Evolutionary conservation across 2,329 filamentous ascomycete species (phyloP).

Genomic region (Fonsecaea monophora): DNA sequence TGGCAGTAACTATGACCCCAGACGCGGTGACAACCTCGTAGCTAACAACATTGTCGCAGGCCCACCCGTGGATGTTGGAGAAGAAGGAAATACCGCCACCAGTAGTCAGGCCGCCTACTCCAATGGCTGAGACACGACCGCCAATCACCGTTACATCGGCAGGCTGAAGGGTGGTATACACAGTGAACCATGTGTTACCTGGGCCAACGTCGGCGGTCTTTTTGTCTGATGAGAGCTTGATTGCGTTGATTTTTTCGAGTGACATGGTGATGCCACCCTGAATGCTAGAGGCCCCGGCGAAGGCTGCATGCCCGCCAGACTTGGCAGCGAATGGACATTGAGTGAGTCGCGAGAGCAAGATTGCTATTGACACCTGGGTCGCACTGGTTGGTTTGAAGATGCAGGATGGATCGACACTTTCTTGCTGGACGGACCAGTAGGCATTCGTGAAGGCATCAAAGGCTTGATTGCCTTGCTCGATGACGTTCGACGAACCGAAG

Average conservation of each 20-base stretch:
- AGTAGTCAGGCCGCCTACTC: conserved; percentile 39
- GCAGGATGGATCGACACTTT: conserved; percentile 45
- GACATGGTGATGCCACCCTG: conserved; percentile 49
- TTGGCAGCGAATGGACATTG: conserved; percentile 60
- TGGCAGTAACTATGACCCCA: conserved; percentile 46
- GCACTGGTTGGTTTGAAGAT: conserved; percentile 44
- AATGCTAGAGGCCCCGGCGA: conserved; percentile 61
- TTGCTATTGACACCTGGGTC: conserved; percentile 44
- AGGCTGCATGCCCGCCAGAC: conserved; percentile 65
- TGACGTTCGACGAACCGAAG: conserved; percentile 28
- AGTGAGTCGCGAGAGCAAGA: conserved; percentile 44
- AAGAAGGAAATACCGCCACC: conserved; percentile 36
- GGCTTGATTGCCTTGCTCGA: conserved; percentile 22
- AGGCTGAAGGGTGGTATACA: conserved; percentile 45
- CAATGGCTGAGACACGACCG: conserved; percentile 44
- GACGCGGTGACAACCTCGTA: conserved; percentile 38
- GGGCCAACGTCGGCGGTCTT: conserved; percentile 43
- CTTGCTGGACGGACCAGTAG: conserved; percentile 50
- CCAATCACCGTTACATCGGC: conserved; percentile 46
- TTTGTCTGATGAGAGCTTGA: conserved; percentile 42
- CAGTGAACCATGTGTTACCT: conserved; percentile 47
- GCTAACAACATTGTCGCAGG: conserved; percentile 39
- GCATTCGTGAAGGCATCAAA: conserved; percentile 38
- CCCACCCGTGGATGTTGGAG: conserved; percentile 36
- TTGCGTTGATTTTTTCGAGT: conserved; percentile 43